Conservation (phyloP, 2,329 filamentous ascomycete species). For the Clonostachys chloroleuca region DNA sequence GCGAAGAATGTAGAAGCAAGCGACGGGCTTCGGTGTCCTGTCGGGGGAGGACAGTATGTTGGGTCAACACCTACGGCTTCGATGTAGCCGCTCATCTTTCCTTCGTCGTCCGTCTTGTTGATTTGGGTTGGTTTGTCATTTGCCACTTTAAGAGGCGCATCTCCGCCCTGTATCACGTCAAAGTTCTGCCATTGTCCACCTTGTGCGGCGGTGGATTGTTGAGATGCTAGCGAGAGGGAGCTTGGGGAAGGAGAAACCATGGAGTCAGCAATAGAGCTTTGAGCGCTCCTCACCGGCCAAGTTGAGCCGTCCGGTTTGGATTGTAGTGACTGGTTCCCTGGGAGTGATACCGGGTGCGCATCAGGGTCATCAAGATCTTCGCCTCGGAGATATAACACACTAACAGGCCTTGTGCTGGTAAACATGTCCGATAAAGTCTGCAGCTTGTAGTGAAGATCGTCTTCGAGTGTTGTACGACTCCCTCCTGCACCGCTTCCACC, state of each 20-base stretch:
- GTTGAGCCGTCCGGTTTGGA: constrained; percentile 40
- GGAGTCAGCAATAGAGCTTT: constrained; percentile 55
- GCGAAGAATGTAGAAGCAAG: constrained; percentile 80
- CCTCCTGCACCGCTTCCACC: constrained; percentile 33
- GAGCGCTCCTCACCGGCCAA: constrained; percentile 48
- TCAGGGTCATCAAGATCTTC: constrained; percentile 78
- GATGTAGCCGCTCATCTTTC: constrained; percentile 75
- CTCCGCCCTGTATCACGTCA: constrained; percentile 45
- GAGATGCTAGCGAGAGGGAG: constrained; percentile 57
- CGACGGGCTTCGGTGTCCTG: constrained; percentile 65
- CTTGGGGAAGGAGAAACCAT: constrained; percentile 65
- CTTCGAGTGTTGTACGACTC: constrained; percentile 52
- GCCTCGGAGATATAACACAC: constrained; percentile 72
- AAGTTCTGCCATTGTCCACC: constrained; percentile 52
- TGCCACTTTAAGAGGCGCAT: constrained; percentile 39
- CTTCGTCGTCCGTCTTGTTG: constrained; percentile 52
- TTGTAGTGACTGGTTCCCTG: constrained; percentile 61
- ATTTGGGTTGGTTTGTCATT: constrained; percentile 47
- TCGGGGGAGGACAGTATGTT: constrained; percentile 78
- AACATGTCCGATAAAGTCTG: constrained; percentile 84
- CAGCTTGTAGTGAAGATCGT: constrained; percentile 76
- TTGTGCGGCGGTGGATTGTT: constrained; percentile 37
- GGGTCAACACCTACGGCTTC: constrained; percentile 89
- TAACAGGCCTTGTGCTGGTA: constrained; percentile 74
- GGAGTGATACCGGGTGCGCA: constrained; percentile 68